Base-by-base conservation (phyloP, 140 eudicot species). In the Erigeron philadelphicus region DNA sequence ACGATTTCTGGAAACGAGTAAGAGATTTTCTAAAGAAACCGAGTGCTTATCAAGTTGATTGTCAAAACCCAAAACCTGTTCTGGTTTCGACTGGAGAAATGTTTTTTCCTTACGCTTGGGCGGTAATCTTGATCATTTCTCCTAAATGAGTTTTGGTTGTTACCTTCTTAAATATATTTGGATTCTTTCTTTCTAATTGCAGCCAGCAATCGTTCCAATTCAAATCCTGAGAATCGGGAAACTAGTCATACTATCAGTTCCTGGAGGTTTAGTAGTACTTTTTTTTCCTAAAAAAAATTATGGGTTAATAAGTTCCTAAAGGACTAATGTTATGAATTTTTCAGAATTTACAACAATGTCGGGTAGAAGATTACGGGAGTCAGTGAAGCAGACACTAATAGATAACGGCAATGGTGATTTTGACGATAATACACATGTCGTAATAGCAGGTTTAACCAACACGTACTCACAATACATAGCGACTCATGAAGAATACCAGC, bases 341-440 rank as follows among this genome's bases (percentile, higher is more conserved):
- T 17, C 84, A 88, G 95, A 88, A 60, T 85, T 88, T 71, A 88
- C 95, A 41, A 88, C 95, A 54, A 88, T 88, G 95, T 86, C 95
- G 23, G 95, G 95, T 66, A 66, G 91, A 75, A 58, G 91, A 69
- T 74, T 88, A 57, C 75, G 95, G 63, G 87, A 88, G 71, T 81
- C 87, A 15, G 83, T 88, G 46, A 88, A 83, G 68, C 76, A 73
- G 53, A 80, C 95, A 23, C 88, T 87, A 61, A 82, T 80, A 66
- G 70, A 73, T 25, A 75, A 71, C 7, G 81, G 88, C 6, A 59
- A 68, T 7, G 86, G 84, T 15, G 82, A 82, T 48, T 85, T 85
- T 59, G 79, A 79, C 21, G 25, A 62, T 1, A 74, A 82, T 45
- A 83, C 88, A 2, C 87, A 76, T 12, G 44, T 88, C 13, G 77